A percentile compares a stretch with the other conserved stretches of the same genome.
These are phyloP conservation scores for Ceratobasidium sp. DNA, from an alignment of 1,284 basidiomycete species.

Conservation along the genomic window DNA sequence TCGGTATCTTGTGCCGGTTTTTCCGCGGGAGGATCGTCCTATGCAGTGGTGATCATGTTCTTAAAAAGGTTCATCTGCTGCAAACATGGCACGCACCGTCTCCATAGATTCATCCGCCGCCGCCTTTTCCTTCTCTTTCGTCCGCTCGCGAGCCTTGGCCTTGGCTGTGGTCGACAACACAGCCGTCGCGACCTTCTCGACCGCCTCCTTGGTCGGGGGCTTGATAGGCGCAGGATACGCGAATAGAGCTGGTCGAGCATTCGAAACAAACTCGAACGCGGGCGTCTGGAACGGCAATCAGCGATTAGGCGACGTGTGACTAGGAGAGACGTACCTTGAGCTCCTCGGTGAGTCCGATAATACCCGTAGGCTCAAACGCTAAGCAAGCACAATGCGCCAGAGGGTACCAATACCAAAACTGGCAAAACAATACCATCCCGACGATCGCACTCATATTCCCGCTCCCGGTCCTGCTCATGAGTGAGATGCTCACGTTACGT, in stretches of 20 bases:
- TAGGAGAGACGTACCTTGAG: conserved; percentile 70
- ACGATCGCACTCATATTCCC: conserved; percentile 93
- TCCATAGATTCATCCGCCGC: conserved; percentile 86
- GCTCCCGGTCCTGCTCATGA: conserved; percentile 91
- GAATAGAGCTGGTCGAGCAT: conserved; percentile 88
- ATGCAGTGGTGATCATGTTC: too few relatives aligned
- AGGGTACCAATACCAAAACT: conserved; percentile 99
- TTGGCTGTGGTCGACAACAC: conserved; percentile 96
- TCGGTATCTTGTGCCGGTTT: conserved; percentile 73
- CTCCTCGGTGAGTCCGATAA: conserved; percentile 89
- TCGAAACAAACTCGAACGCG: conserved; percentile 89
- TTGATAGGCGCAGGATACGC: conserved; percentile 88
- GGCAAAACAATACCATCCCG: conserved; percentile 95
- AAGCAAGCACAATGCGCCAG: conserved; percentile 93
- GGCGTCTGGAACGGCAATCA: conserved; percentile 69
- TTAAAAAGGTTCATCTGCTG: too few relatives aligned
- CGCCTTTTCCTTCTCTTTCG: conserved; percentile 74
- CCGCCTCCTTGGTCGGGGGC: conserved; percentile 90
- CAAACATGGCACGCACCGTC: conserved; percentile 65
- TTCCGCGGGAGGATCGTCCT: conserved; percentile 65
- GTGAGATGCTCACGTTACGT: conserved; percentile 91
- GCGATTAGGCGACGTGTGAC: not conserved
- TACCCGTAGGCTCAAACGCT: conserved; percentile 92
- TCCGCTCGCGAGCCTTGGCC: conserved; percentile 91
- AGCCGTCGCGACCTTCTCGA: conserved; percentile 90